Conservation (phyloP, 345 rosid species). For the Aegle marmelos region DNA sequence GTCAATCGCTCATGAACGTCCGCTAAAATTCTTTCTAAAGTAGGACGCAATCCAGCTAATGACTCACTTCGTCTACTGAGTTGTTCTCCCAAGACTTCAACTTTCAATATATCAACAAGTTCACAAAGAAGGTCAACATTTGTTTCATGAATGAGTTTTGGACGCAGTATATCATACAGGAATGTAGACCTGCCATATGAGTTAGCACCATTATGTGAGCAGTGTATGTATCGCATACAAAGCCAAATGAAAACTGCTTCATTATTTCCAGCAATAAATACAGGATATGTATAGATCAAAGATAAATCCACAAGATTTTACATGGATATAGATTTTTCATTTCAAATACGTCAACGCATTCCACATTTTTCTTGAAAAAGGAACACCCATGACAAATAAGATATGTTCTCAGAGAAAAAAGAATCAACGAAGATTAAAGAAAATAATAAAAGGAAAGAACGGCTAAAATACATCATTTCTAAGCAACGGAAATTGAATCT, state of each 20-base stretch:
- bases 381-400: background rate
- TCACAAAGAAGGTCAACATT: conserved; percentile 92
- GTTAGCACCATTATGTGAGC: background rate
- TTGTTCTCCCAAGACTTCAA: conserved; percentile 94
- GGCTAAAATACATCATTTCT: background rate
- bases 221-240: background rate
- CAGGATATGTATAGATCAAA: background rate
- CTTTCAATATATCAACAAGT: conserved; percentile 89
- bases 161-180: conserved; percentile 89
- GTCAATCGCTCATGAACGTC: conserved; percentile 91
- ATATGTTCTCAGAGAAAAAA: background rate
- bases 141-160: conserved; percentile 87
- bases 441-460: background rate
- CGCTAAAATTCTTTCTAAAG: conserved; percentile 85
- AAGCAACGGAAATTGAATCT: background rate
- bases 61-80: conserved; percentile 69
- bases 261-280: background rate
- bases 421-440: background rate
- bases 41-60: conserved; percentile 83
- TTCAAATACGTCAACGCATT: background rate
- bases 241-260: background rate
- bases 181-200: conserved; percentile 68
- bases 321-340: background rate
- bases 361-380: background rate
- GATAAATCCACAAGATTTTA: background rate